A percentile compares a stretch with the other conserved stretches of the same genome.
These are phyloP conservation scores for Phytophthora fragariae DNA, from an alignment of 352 stramenopile species.

Conservation along the genomic window DNA sequence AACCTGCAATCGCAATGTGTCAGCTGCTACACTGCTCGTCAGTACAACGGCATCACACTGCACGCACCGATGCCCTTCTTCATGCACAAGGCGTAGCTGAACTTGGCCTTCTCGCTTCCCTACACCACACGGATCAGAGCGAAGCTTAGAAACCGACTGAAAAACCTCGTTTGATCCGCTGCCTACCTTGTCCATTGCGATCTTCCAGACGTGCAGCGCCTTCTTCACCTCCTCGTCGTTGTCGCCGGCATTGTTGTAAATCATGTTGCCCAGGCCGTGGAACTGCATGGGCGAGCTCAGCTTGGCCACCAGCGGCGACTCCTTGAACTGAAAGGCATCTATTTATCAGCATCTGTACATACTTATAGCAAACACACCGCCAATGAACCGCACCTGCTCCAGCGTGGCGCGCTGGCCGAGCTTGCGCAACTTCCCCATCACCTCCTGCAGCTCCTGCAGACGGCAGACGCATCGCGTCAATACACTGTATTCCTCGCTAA, in stretches of 20 bases:
- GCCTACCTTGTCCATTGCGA: slow-evolving; percentile 78
- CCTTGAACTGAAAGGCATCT: slow-evolving; percentile 54
- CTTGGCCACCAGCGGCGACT: slow-evolving; percentile 64
- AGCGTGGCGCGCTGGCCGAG: slow-evolving; percentile 62
- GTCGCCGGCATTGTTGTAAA: slow-evolving; percentile 79
- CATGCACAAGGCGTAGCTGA: slow-evolving; percentile 84
- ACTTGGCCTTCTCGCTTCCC: slow-evolving; percentile 86
- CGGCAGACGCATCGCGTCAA: background rate
- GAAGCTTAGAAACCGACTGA: background rate
- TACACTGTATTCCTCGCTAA: background rate
- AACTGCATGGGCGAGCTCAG: slow-evolving; percentile 68
- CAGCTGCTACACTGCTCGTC: background rate
- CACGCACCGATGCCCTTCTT: slow-evolving; percentile 76
- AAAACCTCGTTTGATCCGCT: background rate
- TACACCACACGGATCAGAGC: slow-evolving; percentile 18
- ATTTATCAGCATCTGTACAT: background rate
- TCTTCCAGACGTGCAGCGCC: slow-evolving; percentile 80
- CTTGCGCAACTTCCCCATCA: slow-evolving; percentile 63
- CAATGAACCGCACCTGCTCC: slow-evolving; percentile 47
- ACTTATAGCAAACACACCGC: background rate
- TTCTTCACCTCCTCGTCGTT: slow-evolving; percentile 75
- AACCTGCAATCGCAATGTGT: slow-evolving; percentile 38
- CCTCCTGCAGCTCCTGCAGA: slow-evolving; percentile 61
- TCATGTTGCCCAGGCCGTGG: slow-evolving; percentile 82
- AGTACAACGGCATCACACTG: background rate